Percentiles rank a stretch among this genome's conserved stretches.
These are phyloP conservation scores for Penicillium sp. DNA, from an alignment of 2,329 filamentous ascomycete species.

Conservation along the genomic window DNA sequence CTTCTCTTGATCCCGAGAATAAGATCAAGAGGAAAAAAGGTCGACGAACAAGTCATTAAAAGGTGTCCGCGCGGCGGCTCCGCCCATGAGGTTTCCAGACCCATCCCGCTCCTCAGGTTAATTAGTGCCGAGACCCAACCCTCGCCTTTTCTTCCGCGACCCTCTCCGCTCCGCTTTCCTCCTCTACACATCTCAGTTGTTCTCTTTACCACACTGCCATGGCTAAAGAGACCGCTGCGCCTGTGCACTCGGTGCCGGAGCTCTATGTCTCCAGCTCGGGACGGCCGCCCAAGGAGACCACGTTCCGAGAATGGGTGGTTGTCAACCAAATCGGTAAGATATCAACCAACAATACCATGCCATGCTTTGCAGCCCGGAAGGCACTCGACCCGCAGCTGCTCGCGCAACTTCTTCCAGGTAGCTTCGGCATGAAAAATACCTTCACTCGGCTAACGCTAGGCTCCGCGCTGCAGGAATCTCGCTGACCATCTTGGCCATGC, in stretches of 20 bases:
- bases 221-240: slow-evolving; percentile 34
- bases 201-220: slow-evolving; percentile 24
- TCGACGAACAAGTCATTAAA: background rate
- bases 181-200: slow-evolving; percentile 4
- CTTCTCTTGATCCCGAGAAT: slow-evolving; percentile 1
- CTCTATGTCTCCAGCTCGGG: slow-evolving; percentile 38
- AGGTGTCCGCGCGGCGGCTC: slow-evolving; percentile 13
- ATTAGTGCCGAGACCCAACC: slow-evolving; percentile 14
- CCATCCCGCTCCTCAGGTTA: slow-evolving; percentile 19
- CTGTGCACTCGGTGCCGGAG: slow-evolving; percentile 33
- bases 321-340: slow-evolving; percentile 75
- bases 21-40: background rate
- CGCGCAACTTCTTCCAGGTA: background rate
- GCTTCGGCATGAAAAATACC: slow-evolving; percentile 6
- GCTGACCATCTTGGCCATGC: slow-evolving; percentile 77
- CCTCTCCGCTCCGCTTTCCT: slow-evolving; percentile 1
- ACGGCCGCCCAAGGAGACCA: slow-evolving; percentile 37
- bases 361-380: background rate
- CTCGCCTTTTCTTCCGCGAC: slow-evolving; percentile 9
- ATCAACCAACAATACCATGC: slow-evolving; percentile 1
- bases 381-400: background rate
- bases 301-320: slow-evolving; percentile 62
- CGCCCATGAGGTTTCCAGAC: slow-evolving; percentile 17
- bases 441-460: slow-evolving; percentile 17
- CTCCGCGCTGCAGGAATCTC: slow-evolving; percentile 63